These are phyloP conservation scores for Cyclotella sp. DNA, from an alignment of 108 stramenopile species.

Conservation along the genomic window DNA sequence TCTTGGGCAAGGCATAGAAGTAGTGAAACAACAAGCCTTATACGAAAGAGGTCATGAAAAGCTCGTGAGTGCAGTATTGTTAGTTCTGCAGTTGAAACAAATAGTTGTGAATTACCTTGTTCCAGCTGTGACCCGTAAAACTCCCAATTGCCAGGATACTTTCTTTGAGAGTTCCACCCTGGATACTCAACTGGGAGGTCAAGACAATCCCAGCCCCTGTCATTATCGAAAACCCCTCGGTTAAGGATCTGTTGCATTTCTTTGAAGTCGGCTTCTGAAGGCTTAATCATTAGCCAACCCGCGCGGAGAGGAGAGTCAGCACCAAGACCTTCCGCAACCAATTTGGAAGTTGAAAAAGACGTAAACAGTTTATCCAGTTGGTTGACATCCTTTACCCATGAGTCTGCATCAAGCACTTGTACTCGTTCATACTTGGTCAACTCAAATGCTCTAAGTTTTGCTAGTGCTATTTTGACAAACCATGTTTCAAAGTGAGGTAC, in stretches of 20 bases:
- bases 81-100: not conserved
- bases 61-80: not conserved
- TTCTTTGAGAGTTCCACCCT: not conserved
- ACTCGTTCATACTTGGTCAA: slow-evolving; percentile 6
- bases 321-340: slow-evolving; percentile 4
- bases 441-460: slow-evolving; percentile 3
- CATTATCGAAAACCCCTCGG: not conserved
- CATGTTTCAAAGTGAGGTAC: slow-evolving; percentile 7
- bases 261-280: not conserved
- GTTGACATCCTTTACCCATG: not conserved
- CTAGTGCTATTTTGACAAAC: slow-evolving; percentile 3
- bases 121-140: slow-evolving; percentile 13
- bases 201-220: not conserved
- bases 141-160: not conserved
- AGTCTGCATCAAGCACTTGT: slow-evolving; percentile 3
- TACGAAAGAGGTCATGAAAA: not conserved
- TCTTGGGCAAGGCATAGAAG: slow-evolving; percentile 8
- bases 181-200: not conserved
- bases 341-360: not conserved
- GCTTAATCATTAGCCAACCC: not conserved
- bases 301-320: slow-evolving; percentile 3
- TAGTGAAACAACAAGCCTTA: slow-evolving; percentile 11
- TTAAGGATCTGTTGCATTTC: slow-evolving; percentile 3
- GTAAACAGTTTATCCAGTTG: not conserved
- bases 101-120: not conserved